These are phyloP conservation scores for Umbilicus rupestris DNA, from an alignment of 164 flowering plant genomes.

Conservation along the genomic window DNA sequence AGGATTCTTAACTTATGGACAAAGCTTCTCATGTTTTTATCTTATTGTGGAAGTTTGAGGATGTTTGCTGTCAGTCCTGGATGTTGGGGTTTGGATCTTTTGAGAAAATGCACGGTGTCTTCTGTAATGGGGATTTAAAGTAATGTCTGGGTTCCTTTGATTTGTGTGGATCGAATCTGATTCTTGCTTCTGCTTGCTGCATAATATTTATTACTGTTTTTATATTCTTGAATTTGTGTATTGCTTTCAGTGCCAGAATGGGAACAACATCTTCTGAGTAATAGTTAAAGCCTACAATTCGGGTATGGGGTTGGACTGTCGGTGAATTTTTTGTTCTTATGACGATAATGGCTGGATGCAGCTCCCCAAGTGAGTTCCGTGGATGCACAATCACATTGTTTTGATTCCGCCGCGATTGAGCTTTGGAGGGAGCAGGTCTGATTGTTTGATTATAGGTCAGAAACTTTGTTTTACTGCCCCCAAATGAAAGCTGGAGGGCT, in stretches of 20 bases:
- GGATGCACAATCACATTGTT: background rate
- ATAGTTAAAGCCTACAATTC: background rate
- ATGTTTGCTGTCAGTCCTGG: background rate
- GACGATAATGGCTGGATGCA: background rate
- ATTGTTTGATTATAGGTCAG: background rate
- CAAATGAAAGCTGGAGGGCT: background rate
- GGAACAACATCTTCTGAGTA: background rate
- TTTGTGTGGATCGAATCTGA: background rate
- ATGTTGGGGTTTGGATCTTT: background rate
- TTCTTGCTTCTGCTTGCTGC: constrained; percentile 7
- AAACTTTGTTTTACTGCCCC: background rate
- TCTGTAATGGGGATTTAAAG: background rate
- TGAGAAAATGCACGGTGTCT: background rate
- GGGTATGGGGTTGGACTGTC: background rate
- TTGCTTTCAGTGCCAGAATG: background rate
- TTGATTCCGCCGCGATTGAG: background rate
- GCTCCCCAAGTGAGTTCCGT: background rate
- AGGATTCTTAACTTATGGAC: background rate
- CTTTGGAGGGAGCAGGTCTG: background rate
- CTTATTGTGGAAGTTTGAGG: background rate
- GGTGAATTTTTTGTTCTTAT: background rate
- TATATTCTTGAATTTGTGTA: constrained; percentile 12
- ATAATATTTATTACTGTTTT: background rate
- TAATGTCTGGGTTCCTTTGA: background rate
- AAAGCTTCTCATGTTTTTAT: background rate